Evolutionary conservation across 805 yeast genomes (phyloP).

Genomic region (Millerago galiae): DNA sequence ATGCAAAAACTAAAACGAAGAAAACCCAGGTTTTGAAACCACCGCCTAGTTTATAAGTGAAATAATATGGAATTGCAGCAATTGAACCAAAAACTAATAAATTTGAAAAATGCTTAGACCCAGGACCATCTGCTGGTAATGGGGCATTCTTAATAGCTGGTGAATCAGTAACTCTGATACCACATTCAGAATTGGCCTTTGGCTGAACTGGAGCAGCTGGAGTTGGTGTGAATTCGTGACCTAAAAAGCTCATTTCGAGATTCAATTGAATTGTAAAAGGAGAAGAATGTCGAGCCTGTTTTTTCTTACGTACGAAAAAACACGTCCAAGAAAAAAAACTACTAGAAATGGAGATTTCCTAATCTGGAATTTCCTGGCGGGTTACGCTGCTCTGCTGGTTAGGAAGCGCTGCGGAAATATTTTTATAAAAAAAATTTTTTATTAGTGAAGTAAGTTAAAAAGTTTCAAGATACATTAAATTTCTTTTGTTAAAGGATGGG

Average conservation of each 20-base stretch:
- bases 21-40: slow-evolving; percentile 64
- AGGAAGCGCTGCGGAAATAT: too few species aligned
- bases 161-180: slow-evolving; percentile 35
- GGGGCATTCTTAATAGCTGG: slow-evolving; percentile 85
- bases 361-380: too few species aligned
- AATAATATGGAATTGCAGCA: slow-evolving; percentile 52
- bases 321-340: not conserved
- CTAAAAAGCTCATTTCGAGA: slow-evolving; percentile 21
- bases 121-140: slow-evolving; percentile 88
- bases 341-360: too few species aligned
- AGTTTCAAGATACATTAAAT: too few species aligned
- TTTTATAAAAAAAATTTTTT: too few species aligned
- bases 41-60: slow-evolving; percentile 61
- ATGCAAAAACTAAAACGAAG: slow-evolving; percentile 43
- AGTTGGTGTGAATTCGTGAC: slow-evolving; percentile 51
- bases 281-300: too few species aligned
- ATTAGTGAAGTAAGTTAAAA: not conserved
- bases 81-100: slow-evolving; percentile 41
- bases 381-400: too few species aligned
- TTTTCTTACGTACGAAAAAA: too few species aligned
- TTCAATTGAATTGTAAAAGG: not conserved
- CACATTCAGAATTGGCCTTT: slow-evolving; percentile 36
- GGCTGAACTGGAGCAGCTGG: slow-evolving; percentile 45
- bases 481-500: slow-evolving; percentile 47
- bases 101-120: slow-evolving; percentile 71